Conservation (phyloP, 75 land plant species). For the Pinus taeda region DNA sequence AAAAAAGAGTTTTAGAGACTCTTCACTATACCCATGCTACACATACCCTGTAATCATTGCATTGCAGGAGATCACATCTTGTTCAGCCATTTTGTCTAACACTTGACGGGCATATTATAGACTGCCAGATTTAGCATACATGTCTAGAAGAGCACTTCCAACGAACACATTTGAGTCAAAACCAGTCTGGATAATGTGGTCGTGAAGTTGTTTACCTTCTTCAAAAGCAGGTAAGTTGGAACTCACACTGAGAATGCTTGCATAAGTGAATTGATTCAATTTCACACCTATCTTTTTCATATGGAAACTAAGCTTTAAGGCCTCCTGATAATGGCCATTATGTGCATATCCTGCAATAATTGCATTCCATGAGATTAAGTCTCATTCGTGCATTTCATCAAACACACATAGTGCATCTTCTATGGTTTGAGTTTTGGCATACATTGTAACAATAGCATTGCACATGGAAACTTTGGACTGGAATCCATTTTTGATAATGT, state of each 20-base stretch:
- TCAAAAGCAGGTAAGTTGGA: conserved; percentile 8
- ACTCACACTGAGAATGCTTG: conserved; percentile 12
- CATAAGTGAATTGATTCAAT: conserved; percentile 47
- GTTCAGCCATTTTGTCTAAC: conserved; percentile 49
- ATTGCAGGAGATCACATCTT: conserved; percentile 70
- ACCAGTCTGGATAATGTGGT: conserved; percentile 24
- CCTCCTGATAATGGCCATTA: too few species aligned
- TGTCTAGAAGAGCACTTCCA: conserved; percentile 35
- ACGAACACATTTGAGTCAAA: conserved; percentile 21
- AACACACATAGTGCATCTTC: too few species aligned
- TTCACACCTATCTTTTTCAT: conserved; percentile 46
- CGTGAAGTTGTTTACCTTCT: conserved; percentile 38
- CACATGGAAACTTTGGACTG: too few species aligned
- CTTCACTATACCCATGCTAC: conserved; percentile 30
- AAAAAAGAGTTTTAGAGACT: too few species aligned
- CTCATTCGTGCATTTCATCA: too few species aligned
- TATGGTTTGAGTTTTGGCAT: too few species aligned
- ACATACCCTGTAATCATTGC: conserved; percentile 51
- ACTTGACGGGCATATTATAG: conserved; percentile 32
- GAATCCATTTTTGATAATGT: too few species aligned
- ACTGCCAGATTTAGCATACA: conserved; percentile 28
- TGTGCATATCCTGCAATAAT: too few species aligned
- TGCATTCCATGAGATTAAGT: too few species aligned
- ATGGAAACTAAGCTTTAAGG: too few species aligned
- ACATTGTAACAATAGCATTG: too few species aligned